phyloP scores from a whole-genome alignment of 1,284 basidiomycete genomes.

The Ceratobasidium sp. region DNA sequence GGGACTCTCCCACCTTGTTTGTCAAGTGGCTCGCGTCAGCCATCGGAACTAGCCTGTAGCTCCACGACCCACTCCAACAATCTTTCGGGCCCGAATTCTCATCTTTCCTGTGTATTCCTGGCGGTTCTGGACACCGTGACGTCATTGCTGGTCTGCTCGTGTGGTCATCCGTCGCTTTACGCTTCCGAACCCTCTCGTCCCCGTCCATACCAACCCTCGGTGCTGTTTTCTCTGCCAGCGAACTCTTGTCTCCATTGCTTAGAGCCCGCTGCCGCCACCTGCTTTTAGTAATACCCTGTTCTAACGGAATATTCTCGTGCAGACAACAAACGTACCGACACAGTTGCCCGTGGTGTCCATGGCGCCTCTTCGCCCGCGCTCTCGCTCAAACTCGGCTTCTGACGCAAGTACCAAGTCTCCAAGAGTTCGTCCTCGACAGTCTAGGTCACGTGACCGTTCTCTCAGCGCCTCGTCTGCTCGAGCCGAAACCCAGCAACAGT shows the following conservation, averaged over 20 bases:
- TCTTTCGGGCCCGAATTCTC: background rate
- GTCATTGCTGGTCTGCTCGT: background rate
- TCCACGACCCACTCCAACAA: background rate
- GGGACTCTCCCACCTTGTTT: background rate
- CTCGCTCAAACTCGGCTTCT: slow-evolving; percentile 26
- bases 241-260: no score
- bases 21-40: background rate
- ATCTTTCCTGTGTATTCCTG: background rate
- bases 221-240: no score
- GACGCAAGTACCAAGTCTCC: slow-evolving; percentile 27
- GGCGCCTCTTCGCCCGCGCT: slow-evolving; percentile 17
- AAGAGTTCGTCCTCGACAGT: slow-evolving; percentile 31
- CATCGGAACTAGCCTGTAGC: background rate
- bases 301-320: no score
- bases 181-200: slow-evolving; percentile 5
- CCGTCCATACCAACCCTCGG: background rate
- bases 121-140: slow-evolving; percentile 4
- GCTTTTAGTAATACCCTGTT: no score
- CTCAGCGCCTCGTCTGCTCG: background rate
- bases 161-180: background rate
- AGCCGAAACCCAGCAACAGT: background rate
- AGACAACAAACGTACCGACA: no score
- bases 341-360: background rate
- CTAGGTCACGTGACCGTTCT: slow-evolving; percentile 35
- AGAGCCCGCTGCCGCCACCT: no score